Evolutionary conservation across 208 protist species (phyloP), one percentile per base, ranked within the genome.

Genomic region (Trypanosoma mega): DNA sequence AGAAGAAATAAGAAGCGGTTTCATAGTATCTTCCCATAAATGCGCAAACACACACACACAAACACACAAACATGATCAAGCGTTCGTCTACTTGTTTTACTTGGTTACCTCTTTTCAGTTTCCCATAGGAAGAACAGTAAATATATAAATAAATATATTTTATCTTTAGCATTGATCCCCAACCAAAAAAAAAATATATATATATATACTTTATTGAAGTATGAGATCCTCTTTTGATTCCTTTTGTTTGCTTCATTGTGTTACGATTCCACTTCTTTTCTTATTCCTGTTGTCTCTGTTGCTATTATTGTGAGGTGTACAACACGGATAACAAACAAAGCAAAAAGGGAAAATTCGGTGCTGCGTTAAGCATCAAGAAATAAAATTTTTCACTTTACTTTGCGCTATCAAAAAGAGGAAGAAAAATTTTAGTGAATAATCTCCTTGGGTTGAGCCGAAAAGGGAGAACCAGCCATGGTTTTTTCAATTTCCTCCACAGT

Each of bases 401-500:
- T 31, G 31, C 37, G 29, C 2, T 5, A 24, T 53, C 26, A 48
- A 23, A 48, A n/a, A 1, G 1, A 29, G 18, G 27, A 23, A 48
- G 2, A 16, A 48, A 48, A 48, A 3, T 78, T 84, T 72, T 83
- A 74, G 62, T 90, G 43, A 21, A 44, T 34, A 50, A 70, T 90
- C 47, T 81, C 79, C 47, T 88, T 70, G 30, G 78, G 57, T 26
- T 87, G 72, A 51, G 84, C 81, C 2, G 37, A 44, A 60, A 95
- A 96, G 3, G 73, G 49, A 23, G 53, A 62, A 27, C 90, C 90
- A 1, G 82, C 74, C 90, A 96, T 96, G 51, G 80, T 88, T 30
- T 51, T 41, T 70, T 96, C 86, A 50, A 96, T 86, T 50, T 96
- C 90, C 36, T 91, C 90, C 20, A 94, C 77, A 4, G 79, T 90